Evolutionary conservation across 23 red algal genomes (phyloP), one percentile per base, ranked within the genome.

Genomic region (Gracilaria vermiculophylla): DNA sequence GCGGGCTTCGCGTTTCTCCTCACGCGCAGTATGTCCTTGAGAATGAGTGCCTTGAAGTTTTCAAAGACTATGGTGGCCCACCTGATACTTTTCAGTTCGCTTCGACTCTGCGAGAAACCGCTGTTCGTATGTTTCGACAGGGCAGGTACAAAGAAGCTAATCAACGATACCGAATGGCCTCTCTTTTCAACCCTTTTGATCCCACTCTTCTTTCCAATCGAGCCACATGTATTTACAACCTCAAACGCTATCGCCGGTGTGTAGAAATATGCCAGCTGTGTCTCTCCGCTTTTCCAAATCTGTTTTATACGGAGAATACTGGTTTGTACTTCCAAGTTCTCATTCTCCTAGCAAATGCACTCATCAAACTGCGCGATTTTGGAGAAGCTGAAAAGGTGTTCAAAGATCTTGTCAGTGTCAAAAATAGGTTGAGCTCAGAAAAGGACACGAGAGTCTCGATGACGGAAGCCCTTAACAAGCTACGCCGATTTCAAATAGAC

Each of bases 71-170:
- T 19, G 60, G 44, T 51, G 45, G 56, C 23, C 34, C 79, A 21
- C 61, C 56, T 16, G 60, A 69, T 35, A 35, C 79, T 23, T 53
- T 53, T 67, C 55, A 69, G 57, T 83, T 83, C 24, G 56, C 79
- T 45, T 42, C 79, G 11, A 62, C 48, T 24, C 65, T 87, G 16
- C 41, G 62, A 50, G 47, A 71, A 20, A 75, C 53, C 1, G 82
- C 82, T 41, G 66, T 87, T 75, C 82, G 82, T 58, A 47, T 87
- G 39, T 74, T 87, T 24, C 82, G 82, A 23, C 82, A 87, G 32
- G 37, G 82, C 29, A 60, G 82, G 28, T 87, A 87, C 23, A 60
- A 64, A 21, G 82, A 87, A 75, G 82, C 82, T 17, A 76, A 74
- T 50, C 54, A 44, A 23, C 61, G 66, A 5, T 87, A 73, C 29